Evolutionary conservation across 2,329 filamentous ascomycete species (phyloP).

Genomic region (Arthrobotrys musiformis): DNA sequence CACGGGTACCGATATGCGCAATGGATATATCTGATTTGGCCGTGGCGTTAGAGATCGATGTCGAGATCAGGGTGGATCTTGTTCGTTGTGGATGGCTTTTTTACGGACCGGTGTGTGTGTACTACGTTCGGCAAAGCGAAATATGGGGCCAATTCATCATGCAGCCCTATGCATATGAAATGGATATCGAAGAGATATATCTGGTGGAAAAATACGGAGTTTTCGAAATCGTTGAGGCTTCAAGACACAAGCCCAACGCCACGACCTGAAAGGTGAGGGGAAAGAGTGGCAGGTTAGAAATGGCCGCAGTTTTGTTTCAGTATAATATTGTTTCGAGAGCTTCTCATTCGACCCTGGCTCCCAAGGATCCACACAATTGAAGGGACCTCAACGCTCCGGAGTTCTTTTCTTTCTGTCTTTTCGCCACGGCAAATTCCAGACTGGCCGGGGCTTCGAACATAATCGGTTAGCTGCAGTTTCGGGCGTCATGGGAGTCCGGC

Average conservation of each 20-base stretch:
- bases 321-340: not conserved
- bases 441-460: constrained; percentile 19
- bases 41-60: not conserved
- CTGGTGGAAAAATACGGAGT: not conserved
- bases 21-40: not conserved
- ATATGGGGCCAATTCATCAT: constrained; percentile 21
- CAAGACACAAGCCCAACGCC: not conserved
- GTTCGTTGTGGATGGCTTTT: not conserved
- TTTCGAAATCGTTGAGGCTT: not conserved
- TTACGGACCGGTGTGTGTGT: constrained; percentile 7
- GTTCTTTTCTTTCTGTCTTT: not conserved
- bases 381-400: constrained; percentile 1
- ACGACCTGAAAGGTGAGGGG: not conserved
- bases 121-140: constrained; percentile 21
- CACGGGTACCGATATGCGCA: not conserved
- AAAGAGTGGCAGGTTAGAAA: not conserved
- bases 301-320: constrained; percentile 23
- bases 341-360: constrained; percentile 25
- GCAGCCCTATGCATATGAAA: constrained; percentile 44
- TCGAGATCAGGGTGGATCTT: not conserved
- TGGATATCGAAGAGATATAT: not conserved
- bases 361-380: not conserved
- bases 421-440: constrained; percentile 33
- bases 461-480: constrained; percentile 29
- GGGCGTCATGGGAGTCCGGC: constrained; percentile 37